These are phyloP conservation scores for Amylocarpus encephaloides DNA, from an alignment of 2,329 filamentous ascomycete genomes.

Conservation along the genomic window DNA sequence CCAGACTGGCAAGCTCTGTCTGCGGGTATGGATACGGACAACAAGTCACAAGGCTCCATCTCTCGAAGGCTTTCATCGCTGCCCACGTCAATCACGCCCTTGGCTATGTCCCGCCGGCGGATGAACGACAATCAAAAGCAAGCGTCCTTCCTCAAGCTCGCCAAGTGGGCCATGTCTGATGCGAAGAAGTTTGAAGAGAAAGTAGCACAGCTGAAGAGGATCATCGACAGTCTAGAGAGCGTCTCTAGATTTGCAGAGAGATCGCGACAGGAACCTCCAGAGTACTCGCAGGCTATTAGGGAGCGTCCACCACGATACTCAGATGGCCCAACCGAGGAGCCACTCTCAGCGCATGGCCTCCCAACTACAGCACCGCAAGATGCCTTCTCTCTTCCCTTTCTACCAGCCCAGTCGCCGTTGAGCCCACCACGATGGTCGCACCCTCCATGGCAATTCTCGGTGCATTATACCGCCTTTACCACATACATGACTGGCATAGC, in stretches of 20 bases:
- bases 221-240: constrained; percentile 22
- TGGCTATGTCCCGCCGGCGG: constrained; percentile 7
- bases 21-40: neutral
- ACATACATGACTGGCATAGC: neutral
- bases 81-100: neutral
- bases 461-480: constrained; percentile 12
- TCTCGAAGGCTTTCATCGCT: constrained; percentile 2
- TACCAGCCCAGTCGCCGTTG: too few species aligned
- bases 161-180: constrained; percentile 22
- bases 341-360: too few species aligned
- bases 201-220: constrained; percentile 15
- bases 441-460: neutral
- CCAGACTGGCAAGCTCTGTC: neutral
- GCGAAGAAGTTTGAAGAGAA: constrained; percentile 21
- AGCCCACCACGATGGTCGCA: too few species aligned
- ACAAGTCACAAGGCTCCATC: neutral
- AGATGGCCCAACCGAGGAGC: neutral
- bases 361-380: too few species aligned
- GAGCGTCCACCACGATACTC: constrained; percentile 7
- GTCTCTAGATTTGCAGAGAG: constrained; percentile 14
- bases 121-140: constrained; percentile 20
- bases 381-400: too few species aligned
- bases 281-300: neutral
- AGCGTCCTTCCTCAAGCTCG: constrained; percentile 18
- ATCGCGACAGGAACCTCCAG: neutral